Percentiles rank a stretch among this genome's conserved stretches.
These are phyloP conservation scores for Boletus rubropictus DNA, from an alignment of 768 basidiomycete genomes.

Conservation along the genomic window DNA sequence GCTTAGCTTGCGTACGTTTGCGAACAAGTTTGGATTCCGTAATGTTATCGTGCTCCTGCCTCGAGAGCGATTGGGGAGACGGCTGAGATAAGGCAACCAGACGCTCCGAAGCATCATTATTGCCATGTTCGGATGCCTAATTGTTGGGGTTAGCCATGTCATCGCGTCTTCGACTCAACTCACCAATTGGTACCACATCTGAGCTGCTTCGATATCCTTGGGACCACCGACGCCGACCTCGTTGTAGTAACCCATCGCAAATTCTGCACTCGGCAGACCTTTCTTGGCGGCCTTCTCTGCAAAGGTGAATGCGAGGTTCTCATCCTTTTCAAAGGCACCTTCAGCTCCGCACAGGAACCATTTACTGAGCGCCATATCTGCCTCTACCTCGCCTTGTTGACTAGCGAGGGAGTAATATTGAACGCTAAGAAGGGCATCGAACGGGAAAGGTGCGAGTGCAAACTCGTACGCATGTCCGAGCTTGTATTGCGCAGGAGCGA, in stretches of 20 bases:
- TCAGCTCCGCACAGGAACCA: slow-evolving; percentile 93
- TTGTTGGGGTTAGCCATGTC: not conserved
- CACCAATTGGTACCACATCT: slow-evolving; percentile 72
- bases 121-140: slow-evolving; percentile 73
- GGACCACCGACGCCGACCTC: slow-evolving; percentile 85
- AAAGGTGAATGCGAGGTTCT: slow-evolving; percentile 78
- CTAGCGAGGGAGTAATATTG: slow-evolving; percentile 84
- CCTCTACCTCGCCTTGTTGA: slow-evolving; percentile 84
- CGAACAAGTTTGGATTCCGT: slow-evolving; percentile 79
- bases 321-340: slow-evolving; percentile 79
- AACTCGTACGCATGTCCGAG: slow-evolving; percentile 91
- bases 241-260: slow-evolving; percentile 92
- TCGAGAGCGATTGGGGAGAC: slow-evolving; percentile 58
- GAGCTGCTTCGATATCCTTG: slow-evolving; percentile 57
- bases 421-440: slow-evolving; percentile 84
- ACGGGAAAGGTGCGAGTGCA: slow-evolving; percentile 76
- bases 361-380: slow-evolving; percentile 94
- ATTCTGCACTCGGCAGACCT: slow-evolving; percentile 77
- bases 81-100: slow-evolving; percentile 62
- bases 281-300: slow-evolving; percentile 81
- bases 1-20: slow-evolving; percentile 68
- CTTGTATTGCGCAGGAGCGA: slow-evolving; percentile 87
- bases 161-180: slow-evolving; percentile 18
- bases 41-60: slow-evolving; percentile 73
- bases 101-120: slow-evolving; percentile 73